phyloP scores from a whole-genome alignment of 495 filamentous ascomycete genomes.

The Hyphodiscus hymeniophilus region DNA sequence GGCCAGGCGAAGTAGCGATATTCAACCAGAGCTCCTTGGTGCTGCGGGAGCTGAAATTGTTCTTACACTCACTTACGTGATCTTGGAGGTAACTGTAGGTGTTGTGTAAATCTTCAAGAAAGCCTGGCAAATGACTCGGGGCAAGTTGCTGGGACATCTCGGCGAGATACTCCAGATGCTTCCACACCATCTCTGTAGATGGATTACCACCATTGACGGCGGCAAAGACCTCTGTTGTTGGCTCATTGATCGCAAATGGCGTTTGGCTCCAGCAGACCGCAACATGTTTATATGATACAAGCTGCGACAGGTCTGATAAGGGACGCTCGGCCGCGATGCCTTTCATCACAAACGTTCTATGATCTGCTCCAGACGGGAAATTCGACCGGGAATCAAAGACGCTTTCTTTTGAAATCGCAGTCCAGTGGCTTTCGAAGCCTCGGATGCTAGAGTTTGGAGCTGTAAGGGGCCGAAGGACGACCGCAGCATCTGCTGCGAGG shows the following conservation, averaged over 20 bases:
- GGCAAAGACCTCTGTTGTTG: slow-evolving; percentile 13
- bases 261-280: slow-evolving; percentile 23
- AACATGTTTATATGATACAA: slow-evolving; percentile 5
- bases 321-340: slow-evolving; percentile 1
- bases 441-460: slow-evolving; percentile 4
- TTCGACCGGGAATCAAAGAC: slow-evolving; percentile 15
- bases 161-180: slow-evolving; percentile 20
- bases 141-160: slow-evolving; percentile 2
- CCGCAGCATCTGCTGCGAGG: slow-evolving; percentile 6
- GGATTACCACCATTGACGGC: slow-evolving; percentile 12
- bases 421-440: slow-evolving; percentile 9
- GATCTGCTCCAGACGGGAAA: slow-evolving; percentile 9
- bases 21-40: slow-evolving; percentile 22
- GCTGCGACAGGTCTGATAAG: slow-evolving; percentile 12
- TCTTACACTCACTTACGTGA: not conserved
- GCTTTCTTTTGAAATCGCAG: slow-evolving; percentile 5
- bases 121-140: slow-evolving; percentile 15
- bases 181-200: slow-evolving; percentile 14
- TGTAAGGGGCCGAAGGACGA: slow-evolving; percentile 9
- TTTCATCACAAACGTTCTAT: slow-evolving; percentile 19
- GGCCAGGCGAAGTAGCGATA: slow-evolving; percentile 12
- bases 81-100: slow-evolving; percentile 23
- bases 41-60: slow-evolving; percentile 3
- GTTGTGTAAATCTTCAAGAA: slow-evolving; percentile 21
- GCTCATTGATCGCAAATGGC: slow-evolving; percentile 13